These are phyloP conservation scores for Phytophthora citricola DNA, from an alignment of 352 stramenopile genomes.

Conservation along the genomic window DNA sequence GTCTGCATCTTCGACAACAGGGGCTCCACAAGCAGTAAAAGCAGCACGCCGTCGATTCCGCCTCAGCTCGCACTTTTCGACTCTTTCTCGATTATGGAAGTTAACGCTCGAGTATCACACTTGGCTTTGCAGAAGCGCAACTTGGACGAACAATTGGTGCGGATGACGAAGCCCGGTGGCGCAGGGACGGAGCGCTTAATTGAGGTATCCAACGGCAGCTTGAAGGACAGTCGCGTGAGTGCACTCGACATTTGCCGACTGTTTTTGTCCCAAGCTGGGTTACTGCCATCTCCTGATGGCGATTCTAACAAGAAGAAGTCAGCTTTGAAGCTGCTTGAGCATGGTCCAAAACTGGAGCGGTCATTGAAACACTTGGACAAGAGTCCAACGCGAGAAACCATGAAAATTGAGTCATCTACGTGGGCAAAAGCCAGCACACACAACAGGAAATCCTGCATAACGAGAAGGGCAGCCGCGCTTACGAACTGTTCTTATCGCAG, in stretches of 20 bases:
- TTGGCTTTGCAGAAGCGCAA: slow-evolving; percentile 55
- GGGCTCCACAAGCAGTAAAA: slow-evolving; percentile 40
- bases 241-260: slow-evolving; percentile 84
- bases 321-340: slow-evolving; percentile 74
- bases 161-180: slow-evolving; percentile 52
- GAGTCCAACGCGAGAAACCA: slow-evolving; percentile 87
- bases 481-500: slow-evolving; percentile 76
- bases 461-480: slow-evolving; percentile 64
- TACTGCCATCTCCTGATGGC: slow-evolving; percentile 70
- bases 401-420: slow-evolving; percentile 91
- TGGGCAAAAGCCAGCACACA: slow-evolving; percentile 71
- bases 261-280: slow-evolving; percentile 78
- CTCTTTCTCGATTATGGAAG: slow-evolving; percentile 88
- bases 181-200: slow-evolving; percentile 41
- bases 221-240: slow-evolving; percentile 58
- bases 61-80: slow-evolving; percentile 84
- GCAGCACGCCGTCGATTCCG: slow-evolving; percentile 48
- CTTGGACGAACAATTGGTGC: slow-evolving; percentile 41
- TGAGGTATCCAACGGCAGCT: slow-evolving; percentile 31
- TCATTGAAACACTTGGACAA: slow-evolving; percentile 88
- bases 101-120: slow-evolving; percentile 82
- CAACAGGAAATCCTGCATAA: slow-evolving; percentile 88
- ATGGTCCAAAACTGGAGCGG: slow-evolving; percentile 76
- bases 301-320: slow-evolving; percentile 61
- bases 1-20: slow-evolving; percentile 22